Evolutionary conservation across 257 asterid genomes (phyloP), one percentile per base, ranked within the genome.

Genomic region (Primulina eburnea): DNA sequence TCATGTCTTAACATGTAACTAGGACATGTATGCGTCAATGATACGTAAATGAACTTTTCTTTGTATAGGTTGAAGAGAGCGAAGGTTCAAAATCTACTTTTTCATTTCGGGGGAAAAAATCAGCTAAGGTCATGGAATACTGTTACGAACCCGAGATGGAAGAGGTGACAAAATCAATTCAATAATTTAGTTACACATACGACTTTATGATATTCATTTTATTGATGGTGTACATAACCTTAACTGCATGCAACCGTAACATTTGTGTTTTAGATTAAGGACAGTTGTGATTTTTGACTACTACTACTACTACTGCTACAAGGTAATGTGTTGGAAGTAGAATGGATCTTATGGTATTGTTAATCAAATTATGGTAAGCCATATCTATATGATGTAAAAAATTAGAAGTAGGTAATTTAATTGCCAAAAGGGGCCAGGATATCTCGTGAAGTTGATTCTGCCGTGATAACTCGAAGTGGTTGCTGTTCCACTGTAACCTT

Each of bases 61-160:
- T 60, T 75, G 47, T 67, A 67, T 82, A 91, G 99, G 87, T 82
- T 60, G 97, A 85, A 73, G 91, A 86, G 75, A 84, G 60, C 64
- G 97, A 91, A 69, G 71, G 70, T 70, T 76, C 90, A 20, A 88
- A 80, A 75, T 77, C 89, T 70, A 78, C 85, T 79, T 86, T 86
- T 78, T 78, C 92, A 78, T 73, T 65, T 73, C 82, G 92, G 66
- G 91, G 92, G 76, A 94, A 79, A 81, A 94, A 82, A 73, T 75
- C 80, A 29, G 79, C 69, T 60, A 21, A 21, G 82, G 92, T 86
- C 78, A 87, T 94, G 80, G 99, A 94, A 75, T 94, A 89, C 82
- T 88, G 89, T 78, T 94, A 85, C 65, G 99, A 94, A 83, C 97
- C 97, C 78, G 99, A 94, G 83, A 91, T 94, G 99, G 99, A 89